phyloP scores from a whole-genome alignment of 2,329 filamentous ascomycete genomes.

The Cladophialophora yegresii region DNA sequence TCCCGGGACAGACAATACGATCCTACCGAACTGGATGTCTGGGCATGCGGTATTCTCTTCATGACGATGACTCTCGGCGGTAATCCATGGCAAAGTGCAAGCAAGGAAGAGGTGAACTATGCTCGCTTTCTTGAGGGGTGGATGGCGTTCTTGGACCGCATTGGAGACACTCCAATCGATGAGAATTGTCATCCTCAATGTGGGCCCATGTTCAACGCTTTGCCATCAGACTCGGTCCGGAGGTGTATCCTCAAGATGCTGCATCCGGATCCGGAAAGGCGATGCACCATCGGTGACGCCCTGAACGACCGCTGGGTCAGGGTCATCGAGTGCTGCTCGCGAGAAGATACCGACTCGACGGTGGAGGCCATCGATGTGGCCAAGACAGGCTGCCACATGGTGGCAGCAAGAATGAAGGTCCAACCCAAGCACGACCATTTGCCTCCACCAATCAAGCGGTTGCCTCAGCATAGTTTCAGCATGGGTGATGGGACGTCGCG shows the following conservation, averaged over 20 bases:
- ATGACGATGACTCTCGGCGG: slow-evolving; percentile 72
- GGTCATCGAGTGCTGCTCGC: slow-evolving; percentile 75
- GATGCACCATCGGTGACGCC: slow-evolving; percentile 69
- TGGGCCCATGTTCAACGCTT: slow-evolving; percentile 62
- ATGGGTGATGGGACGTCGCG: slow-evolving; percentile 38
- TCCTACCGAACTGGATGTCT: slow-evolving; percentile 78
- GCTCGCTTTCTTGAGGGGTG: slow-evolving; percentile 66
- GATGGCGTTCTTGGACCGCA: slow-evolving; percentile 62
- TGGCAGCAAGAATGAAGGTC: slow-evolving; percentile 37
- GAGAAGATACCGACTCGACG: slow-evolving; percentile 58
- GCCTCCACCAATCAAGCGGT: slow-evolving; percentile 39
- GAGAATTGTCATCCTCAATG: slow-evolving; percentile 68
- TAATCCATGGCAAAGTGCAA: slow-evolving; percentile 72
- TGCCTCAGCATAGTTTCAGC: slow-evolving; percentile 39
- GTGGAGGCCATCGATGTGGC: slow-evolving; percentile 37
- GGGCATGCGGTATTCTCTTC: slow-evolving; percentile 83
- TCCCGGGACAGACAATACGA: slow-evolving; percentile 68
- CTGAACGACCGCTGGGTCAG: slow-evolving; percentile 72
- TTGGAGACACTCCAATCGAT: slow-evolving; percentile 43
- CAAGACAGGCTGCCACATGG: slow-evolving; percentile 35
- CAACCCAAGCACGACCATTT: slow-evolving; percentile 42
- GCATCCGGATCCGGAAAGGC: slow-evolving; percentile 71
- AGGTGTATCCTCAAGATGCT: slow-evolving; percentile 78
- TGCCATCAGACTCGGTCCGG: slow-evolving; percentile 69
- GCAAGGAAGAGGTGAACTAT: slow-evolving; percentile 61